Evolutionary conservation across 2,329 filamentous ascomycete species (phyloP).

Genomic region (Aspergillus hortae): DNA sequence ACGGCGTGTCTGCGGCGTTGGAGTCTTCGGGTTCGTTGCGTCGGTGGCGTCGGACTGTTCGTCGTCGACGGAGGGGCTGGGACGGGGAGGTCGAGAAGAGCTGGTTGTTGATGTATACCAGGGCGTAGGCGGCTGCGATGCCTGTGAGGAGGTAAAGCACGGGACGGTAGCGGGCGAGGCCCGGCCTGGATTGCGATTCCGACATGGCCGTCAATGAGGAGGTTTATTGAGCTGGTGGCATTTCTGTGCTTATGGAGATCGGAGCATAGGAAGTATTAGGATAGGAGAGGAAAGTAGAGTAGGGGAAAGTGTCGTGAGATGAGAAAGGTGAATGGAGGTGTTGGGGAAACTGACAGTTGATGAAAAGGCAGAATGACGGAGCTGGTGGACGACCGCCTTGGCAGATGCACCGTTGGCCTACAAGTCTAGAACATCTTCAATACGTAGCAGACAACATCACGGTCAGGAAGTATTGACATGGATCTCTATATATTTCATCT

Average conservation of each 20-base stretch:
- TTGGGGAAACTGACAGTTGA: not conserved
- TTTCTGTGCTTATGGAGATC: conserved; percentile 8
- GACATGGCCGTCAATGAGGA: conserved; percentile 26
- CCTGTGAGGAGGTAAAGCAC: conserved; percentile 41
- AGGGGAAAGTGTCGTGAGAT: not conserved
- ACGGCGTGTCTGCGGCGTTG: conserved; percentile 28
- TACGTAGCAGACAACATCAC: too few relatives aligned
- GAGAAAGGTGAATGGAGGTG: not conserved
- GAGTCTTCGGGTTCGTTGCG: conserved; percentile 24
- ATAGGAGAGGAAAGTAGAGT: not conserved
- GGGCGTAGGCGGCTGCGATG: conserved; percentile 39
- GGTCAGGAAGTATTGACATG: too few relatives aligned
- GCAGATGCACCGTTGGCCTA: too few relatives aligned
- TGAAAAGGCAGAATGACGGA: too few relatives aligned
- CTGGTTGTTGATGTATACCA: conserved; percentile 38
- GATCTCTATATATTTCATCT: too few relatives aligned
- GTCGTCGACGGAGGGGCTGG: conserved; percentile 35
- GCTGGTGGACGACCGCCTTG: too few relatives aligned
- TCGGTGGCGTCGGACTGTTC: conserved; percentile 36
- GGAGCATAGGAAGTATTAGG: not conserved
- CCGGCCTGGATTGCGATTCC: conserved; percentile 26
- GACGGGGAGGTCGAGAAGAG: conserved; percentile 23
- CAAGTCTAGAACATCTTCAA: too few relatives aligned
- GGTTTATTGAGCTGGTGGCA: conserved; percentile 13
- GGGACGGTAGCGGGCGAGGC: conserved; percentile 39